Evolutionary conservation across 148 eudicot genomes (phyloP), one percentile per base, ranked within the genome.

Genomic region (Silene uniflora): DNA sequence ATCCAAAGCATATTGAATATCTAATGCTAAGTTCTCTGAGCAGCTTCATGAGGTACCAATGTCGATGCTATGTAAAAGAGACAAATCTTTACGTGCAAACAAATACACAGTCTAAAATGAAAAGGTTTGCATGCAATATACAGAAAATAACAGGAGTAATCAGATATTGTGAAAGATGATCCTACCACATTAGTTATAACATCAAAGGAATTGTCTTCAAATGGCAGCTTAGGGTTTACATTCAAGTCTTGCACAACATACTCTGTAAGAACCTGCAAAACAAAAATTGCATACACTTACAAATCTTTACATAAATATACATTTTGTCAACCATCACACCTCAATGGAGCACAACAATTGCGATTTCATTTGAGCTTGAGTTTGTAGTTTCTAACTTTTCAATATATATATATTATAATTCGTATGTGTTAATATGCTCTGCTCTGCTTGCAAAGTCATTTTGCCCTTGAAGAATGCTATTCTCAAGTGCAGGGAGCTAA

Each of bases 171-270:
- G 55, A 65, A 63, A 63, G 79, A 73, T 44, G 68, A 59, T 74
- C 93, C 54, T 87, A 92, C 99, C 96, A 92, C 99, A 82, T 95
- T 95, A 8, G 99, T 95, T 62, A 95, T 92, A 71, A 92, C 92
- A 80, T 95, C 97, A 42, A 95, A 95, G 59, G 94, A 82, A 71
- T 85, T 85, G 75, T 95, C 99, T 74, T 88, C 96, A 75, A 87
- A 95, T 47, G 93, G 97, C 76, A 95, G 94, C 75, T 84, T 90
- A 64, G 99, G 94, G 76, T 90, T 77, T 60, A 80, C 81, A 80
- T 95, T 95, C 81, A 95, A 81, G 86, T 95, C 97, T 90, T 92
- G 99, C 78, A 95, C 93, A 70, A 88, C 68, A 78, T 89, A 95
- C 74, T 95, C 93, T 9, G 99, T 95, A 74, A 95, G 83, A 76